Evolutionary conservation across 2,329 filamentous ascomycete species (phyloP).

Genomic region (Celoporthe dispersa): DNA sequence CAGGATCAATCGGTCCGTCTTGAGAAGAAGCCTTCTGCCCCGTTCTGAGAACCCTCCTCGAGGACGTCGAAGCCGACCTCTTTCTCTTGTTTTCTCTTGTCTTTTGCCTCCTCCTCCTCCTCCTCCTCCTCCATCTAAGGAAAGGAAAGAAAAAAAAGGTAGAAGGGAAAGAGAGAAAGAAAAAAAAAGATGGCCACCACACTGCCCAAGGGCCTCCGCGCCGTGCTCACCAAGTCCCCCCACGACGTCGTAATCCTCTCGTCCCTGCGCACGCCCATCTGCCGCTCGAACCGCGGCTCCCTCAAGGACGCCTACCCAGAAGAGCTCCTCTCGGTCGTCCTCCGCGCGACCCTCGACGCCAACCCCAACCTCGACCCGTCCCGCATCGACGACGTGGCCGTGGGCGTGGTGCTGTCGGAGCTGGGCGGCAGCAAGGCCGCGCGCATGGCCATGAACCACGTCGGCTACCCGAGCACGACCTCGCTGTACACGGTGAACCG

Average conservation of each 20-base stretch:
- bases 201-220: slow-evolving; percentile 69
- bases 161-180: slow-evolving; percentile 24
- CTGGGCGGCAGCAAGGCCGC: slow-evolving; percentile 89
- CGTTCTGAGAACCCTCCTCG: background rate
- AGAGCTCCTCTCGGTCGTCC: slow-evolving; percentile 74
- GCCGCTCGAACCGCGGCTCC: slow-evolving; percentile 78
- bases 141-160: too few species aligned
- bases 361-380: slow-evolving; percentile 74
- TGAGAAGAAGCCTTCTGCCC: background rate
- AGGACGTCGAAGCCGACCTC: background rate
- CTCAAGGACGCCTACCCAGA: slow-evolving; percentile 91
- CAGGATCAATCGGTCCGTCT: background rate
- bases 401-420: slow-evolving; percentile 89
- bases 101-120: too few species aligned
- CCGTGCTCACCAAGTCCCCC: slow-evolving; percentile 78
- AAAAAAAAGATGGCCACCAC: slow-evolving; percentile 42
- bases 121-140: background rate
- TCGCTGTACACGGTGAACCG: slow-evolving; percentile 87
- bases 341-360: slow-evolving; percentile 70
- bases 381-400: slow-evolving; percentile 77
- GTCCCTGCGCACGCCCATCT: slow-evolving; percentile 86
- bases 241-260: slow-evolving; percentile 88
- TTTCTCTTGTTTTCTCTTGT: background rate
- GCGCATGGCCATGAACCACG: slow-evolving; percentile 87
- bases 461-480: slow-evolving; percentile 73